Percentiles rank a stretch among this genome's conserved stretches.
These are phyloP conservation scores for Solanum habrochaites DNA, from an alignment of 257 asterid genomes.

Conservation along the genomic window DNA sequence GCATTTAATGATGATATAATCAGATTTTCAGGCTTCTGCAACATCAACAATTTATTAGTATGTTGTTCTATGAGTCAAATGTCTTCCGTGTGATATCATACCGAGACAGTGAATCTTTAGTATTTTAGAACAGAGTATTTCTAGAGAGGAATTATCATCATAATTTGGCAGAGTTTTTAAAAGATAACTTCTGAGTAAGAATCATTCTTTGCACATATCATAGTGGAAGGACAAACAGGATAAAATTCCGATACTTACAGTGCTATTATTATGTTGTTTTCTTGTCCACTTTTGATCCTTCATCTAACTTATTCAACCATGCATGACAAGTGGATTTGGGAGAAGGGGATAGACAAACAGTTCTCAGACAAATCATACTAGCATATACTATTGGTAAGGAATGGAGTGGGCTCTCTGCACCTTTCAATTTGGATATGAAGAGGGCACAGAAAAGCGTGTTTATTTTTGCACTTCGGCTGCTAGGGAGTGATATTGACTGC, in stretches of 20 bases:
- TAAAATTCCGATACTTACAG: background rate
- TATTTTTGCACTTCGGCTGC: background rate
- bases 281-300: background rate
- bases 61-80: background rate
- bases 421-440: background rate
- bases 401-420: background rate
- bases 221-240: background rate
- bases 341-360: background rate
- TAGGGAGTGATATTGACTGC: background rate
- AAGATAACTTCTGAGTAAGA: background rate
- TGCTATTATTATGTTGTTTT: background rate
- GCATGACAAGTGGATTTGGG: background rate
- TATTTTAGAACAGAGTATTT: background rate
- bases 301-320: background rate
- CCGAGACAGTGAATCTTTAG: background rate
- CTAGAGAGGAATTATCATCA: background rate
- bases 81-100: background rate
- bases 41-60: background rate
- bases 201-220: background rate
- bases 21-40: constrained; percentile 60
- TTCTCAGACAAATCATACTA: background rate
- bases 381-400: background rate
- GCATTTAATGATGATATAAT: constrained; percentile 25
- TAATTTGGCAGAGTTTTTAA: background rate
- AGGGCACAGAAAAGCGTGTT: background rate